Percentiles rank a stretch among this genome's conserved stretches.
Conservation (phyloP, 345 rosid species). For the Pistacia integerrima region DNA sequence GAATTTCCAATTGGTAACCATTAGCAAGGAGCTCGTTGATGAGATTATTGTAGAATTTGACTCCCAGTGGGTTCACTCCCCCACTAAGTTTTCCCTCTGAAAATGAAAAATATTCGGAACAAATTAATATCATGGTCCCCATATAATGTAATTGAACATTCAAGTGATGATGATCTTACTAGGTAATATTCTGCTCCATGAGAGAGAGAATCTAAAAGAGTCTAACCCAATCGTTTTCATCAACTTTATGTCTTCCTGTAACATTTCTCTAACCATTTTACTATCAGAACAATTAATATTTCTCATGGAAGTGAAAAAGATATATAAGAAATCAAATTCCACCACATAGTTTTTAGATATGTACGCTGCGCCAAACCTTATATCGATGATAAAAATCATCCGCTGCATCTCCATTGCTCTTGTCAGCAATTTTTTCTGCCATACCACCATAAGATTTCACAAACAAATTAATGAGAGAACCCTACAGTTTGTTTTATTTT, state of each 20-base stretch:
- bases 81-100: constrained; percentile 40
- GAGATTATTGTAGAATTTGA: constrained; percentile 28
- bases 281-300: not conserved
- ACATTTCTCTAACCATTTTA: not conserved
- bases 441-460: no score
- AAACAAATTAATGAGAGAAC: no score
- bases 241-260: constrained; percentile 30
- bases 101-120: not conserved
- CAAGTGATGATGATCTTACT: constrained; percentile 15
- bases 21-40: constrained; percentile 30
- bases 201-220: constrained; percentile 33
- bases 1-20: constrained; percentile 8
- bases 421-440: not conserved
- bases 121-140: no score
- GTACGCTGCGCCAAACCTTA: constrained; percentile 2
- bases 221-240: constrained; percentile 35
- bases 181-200: constrained; percentile 34
- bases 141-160: not conserved
- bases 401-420: constrained; percentile 21
- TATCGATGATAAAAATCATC: constrained; percentile 30
- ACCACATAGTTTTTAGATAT: not conserved
- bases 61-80: constrained; percentile 45
- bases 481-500: no score
- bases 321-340: not conserved
- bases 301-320: no score